A percentile compares a stretch with the other conserved stretches of the same genome.
These are phyloP conservation scores for Leonotis leonurus DNA, from an alignment of 257 asterid genomes.

Conservation along the genomic window DNA sequence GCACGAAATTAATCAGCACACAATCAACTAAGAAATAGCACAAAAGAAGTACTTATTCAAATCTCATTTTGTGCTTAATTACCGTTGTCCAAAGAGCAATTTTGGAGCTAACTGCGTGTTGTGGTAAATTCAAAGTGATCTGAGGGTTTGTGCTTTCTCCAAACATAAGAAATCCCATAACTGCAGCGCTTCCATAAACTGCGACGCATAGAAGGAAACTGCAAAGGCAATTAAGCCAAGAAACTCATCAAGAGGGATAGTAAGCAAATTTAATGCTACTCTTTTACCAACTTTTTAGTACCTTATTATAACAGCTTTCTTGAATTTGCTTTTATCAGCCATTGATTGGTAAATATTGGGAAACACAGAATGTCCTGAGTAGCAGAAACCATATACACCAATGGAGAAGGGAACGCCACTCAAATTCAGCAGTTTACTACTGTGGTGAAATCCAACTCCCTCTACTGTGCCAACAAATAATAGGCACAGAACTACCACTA, in stretches of 20 bases:
- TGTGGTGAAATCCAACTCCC: conserved; percentile 58
- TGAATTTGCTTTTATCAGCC: conserved; percentile 83
- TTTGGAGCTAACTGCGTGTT: conserved; percentile 40
- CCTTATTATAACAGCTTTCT: conserved; percentile 60
- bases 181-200: conserved; percentile 73
- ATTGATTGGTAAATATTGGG: conserved; percentile 96
- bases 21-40: not conserved
- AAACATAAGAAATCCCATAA: conserved; percentile 81
- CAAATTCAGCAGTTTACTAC: conserved; percentile 47
- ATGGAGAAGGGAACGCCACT: conserved; percentile 76
- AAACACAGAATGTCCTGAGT: conserved; percentile 83
- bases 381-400: conserved; percentile 83
- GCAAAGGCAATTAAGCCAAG: conserved; percentile 18
- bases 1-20: not conserved
- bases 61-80: conserved; percentile 18
- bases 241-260: not conserved
- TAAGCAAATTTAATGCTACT: not conserved
- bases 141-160: conserved; percentile 69
- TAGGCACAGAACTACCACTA: conserved; percentile 47
- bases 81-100: conserved; percentile 87
- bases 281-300: not conserved
- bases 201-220: conserved; percentile 61
- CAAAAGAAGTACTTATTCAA: not conserved
- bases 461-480: conserved; percentile 50
- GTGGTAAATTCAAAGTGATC: conserved; percentile 74